A percentile compares a stretch with the other conserved stretches of the same genome.
Conservation (phyloP, 2,329 filamentous ascomycete genomes). For the Colletotrichum tamarilloi region DNA sequence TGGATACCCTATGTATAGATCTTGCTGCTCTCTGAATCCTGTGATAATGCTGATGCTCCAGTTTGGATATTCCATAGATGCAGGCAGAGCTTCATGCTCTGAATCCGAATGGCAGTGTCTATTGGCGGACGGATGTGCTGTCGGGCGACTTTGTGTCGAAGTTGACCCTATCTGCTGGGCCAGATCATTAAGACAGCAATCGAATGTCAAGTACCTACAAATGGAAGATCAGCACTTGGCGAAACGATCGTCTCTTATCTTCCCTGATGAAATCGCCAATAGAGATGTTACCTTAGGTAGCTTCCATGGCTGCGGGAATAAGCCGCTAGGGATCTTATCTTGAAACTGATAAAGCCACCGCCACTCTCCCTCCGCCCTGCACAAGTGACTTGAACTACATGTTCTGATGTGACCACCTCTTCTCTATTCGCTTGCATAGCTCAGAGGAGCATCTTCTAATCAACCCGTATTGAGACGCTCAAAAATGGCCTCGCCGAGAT, state of each 20-base stretch:
- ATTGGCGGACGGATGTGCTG: no score
- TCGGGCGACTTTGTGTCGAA: neutral
- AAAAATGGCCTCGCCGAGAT: slow-evolving; percentile 2
- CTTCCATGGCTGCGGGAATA: neutral
- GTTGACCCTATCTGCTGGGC: neutral
- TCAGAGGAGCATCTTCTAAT: neutral
- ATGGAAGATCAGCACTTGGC: neutral
- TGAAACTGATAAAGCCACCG: neutral
- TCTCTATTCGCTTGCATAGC: neutral
- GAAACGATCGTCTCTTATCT: neutral
- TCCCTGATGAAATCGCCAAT: neutral
- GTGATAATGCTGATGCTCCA: neutral
- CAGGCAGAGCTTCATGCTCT: neutral
- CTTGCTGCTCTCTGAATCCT: neutral
- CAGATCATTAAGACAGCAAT: neutral
- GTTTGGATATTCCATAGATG: neutral
- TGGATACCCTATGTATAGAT: neutral
- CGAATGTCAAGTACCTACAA: neutral
- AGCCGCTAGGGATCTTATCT: neutral
- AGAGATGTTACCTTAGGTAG: neutral
- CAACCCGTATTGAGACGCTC: neutral
- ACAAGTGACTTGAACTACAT: neutral
- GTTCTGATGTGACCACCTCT: neutral
- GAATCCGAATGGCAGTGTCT: neutral
- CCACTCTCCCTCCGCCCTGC: neutral